Conservation (phyloP, 1,139 yeast genomes). For the Candida sp. region DNA sequence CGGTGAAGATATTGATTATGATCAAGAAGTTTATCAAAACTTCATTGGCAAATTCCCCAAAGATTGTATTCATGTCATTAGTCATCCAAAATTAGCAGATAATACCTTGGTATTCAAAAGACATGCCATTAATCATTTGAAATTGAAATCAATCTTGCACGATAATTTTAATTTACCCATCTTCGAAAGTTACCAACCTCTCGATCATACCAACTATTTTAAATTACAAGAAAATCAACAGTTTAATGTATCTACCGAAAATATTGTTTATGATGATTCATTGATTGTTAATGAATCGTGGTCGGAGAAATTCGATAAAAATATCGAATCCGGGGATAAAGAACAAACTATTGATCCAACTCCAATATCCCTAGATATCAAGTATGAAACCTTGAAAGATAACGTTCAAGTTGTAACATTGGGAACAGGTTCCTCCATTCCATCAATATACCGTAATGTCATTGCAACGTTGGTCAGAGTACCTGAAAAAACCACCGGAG, state of each 20-base stretch:
- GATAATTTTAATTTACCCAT: constrained; percentile 52
- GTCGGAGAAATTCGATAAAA: constrained; percentile 40
- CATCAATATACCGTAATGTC: constrained; percentile 83
- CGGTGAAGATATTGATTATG: constrained; percentile 59
- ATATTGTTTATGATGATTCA: constrained; percentile 18
- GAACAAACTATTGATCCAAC: constrained; percentile 17
- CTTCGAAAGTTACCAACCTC: constrained; percentile 16
- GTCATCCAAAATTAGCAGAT: constrained; percentile 64
- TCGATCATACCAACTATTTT: constrained; percentile 10
- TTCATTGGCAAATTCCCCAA: constrained; percentile 49
- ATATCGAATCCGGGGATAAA: constrained; percentile 28
- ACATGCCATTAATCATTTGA: constrained; percentile 51
- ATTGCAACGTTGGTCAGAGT: constrained; percentile 71
- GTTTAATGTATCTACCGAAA: constrained; percentile 21
- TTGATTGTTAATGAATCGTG: constrained; percentile 25
- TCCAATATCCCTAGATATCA: constrained; percentile 18
- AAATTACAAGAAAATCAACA: constrained; percentile 33
- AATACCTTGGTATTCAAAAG: constrained; percentile 58
- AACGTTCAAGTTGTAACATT: constrained; percentile 72
- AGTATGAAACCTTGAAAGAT: constrained; percentile 28
- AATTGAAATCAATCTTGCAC: constrained; percentile 54
- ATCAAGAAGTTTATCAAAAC: constrained; percentile 36
- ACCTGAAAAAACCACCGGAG: constrained; percentile 38
- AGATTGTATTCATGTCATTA: constrained; percentile 58
- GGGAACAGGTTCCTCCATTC: constrained; percentile 95